Conservation (phyloP, 83 land plant species). For the Isoetes engelmannii region DNA sequence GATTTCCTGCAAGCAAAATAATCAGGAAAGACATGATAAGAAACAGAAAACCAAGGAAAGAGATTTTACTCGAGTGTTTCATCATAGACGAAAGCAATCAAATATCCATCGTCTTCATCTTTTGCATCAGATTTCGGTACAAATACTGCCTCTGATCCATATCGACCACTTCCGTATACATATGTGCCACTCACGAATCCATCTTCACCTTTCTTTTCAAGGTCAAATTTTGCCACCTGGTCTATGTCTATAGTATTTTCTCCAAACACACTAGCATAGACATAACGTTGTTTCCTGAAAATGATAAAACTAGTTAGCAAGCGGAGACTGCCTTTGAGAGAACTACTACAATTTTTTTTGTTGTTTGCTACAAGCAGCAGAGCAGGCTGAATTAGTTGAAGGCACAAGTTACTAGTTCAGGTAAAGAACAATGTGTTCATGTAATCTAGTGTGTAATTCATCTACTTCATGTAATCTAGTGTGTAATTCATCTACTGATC, state of each 20-base stretch:
- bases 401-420: no score
- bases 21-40: not conserved
- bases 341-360: no score
- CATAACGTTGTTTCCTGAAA: not conserved
- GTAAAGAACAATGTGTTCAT: no score
- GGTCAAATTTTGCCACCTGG: not conserved
- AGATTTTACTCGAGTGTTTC: not conserved
- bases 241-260: not conserved
- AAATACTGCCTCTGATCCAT: conserved; percentile 7
- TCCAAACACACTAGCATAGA: not conserved
- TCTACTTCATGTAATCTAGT: no score
- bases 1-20: conserved; percentile 15
- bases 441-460: no score
- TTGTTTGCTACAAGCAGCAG: no score
- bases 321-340: no score
- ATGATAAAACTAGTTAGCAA: no score
- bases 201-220: not conserved
- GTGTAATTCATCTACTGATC: no score
- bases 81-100: not conserved
- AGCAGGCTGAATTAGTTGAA: no score
- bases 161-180: not conserved
- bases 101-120: conserved; percentile 11
- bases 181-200: not conserved
- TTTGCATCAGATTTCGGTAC: not conserved
- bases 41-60: not conserved